These are phyloP conservation scores for Elongisporangium prolatum DNA, from an alignment of 352 stramenopile species.

Conservation along the genomic window DNA sequence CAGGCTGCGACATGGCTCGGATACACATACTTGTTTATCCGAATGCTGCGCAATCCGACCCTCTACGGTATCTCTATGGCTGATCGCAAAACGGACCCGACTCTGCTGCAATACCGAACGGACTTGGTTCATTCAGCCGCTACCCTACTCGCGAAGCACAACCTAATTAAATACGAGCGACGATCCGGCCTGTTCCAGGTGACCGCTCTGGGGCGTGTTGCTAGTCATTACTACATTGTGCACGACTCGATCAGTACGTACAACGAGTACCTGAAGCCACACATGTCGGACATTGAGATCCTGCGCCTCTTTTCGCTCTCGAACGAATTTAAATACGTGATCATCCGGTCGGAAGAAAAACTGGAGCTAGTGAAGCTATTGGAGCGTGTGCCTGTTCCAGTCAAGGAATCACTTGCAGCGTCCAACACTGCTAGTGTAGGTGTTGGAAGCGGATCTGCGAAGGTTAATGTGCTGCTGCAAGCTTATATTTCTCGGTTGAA, in stretches of 20 bases:
- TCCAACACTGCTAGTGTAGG: conserved; percentile 27
- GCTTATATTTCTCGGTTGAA: conserved; percentile 98
- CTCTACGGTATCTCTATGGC: conserved; percentile 94
- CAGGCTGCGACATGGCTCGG: conserved; percentile 98
- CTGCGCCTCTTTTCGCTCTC: conserved; percentile 98
- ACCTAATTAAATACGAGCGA: conserved; percentile 98
- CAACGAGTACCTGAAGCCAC: conserved; percentile 97
- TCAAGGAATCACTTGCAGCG: conserved; percentile 92
- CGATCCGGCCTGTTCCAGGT: conserved; percentile 93
- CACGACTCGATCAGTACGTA: conserved; percentile 98
- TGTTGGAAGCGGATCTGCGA: conserved; percentile 81
- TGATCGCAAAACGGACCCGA: conserved; percentile 89
- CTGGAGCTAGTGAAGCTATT: conserved; percentile 97
- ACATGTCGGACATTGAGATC: conserved; percentile 99
- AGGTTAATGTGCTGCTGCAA: conserved; percentile 99
- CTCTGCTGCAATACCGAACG: conserved; percentile 92
- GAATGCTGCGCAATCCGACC: conserved; percentile 97
- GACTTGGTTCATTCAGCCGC: conserved; percentile 97
- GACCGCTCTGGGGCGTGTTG: conserved; percentile 96
- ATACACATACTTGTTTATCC: conserved; percentile 99
- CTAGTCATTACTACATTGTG: conserved; percentile 99
- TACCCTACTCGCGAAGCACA: conserved; percentile 94
- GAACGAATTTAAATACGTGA: conserved; percentile 99
- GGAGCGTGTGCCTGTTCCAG: conserved; percentile 96
- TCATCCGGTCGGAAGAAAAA: conserved; percentile 98